Conservation (phyloP, 163 green algal genomes). For the Trebouxiophyceae sp. region DNA sequence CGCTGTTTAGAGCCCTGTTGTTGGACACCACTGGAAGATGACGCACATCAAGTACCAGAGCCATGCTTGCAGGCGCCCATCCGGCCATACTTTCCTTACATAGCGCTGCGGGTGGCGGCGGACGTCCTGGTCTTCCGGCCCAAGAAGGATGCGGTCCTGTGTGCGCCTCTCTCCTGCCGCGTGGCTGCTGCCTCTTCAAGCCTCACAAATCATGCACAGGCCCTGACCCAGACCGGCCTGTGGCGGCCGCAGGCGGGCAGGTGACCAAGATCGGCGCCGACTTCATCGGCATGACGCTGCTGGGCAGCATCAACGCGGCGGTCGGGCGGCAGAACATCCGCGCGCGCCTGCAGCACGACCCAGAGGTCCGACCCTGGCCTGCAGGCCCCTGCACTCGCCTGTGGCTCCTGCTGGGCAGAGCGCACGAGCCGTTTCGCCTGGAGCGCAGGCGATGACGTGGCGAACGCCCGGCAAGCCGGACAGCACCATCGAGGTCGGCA, state of each 20-base stretch:
- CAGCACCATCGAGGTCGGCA: slow-evolving; percentile 4
- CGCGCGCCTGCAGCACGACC: slow-evolving; percentile 16
- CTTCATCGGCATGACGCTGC: slow-evolving; percentile 50
- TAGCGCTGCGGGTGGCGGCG: slow-evolving; percentile 34
- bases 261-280: slow-evolving; percentile 53
- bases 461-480: not conserved
- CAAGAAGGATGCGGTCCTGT: slow-evolving; percentile 12
- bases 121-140: slow-evolving; percentile 44
- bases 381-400: not conserved
- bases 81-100: slow-evolving; percentile 52
- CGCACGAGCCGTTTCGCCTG: not conserved
- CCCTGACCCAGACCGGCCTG: not conserved
- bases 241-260: slow-evolving; percentile 31
- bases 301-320: slow-evolving; percentile 55
- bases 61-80: slow-evolving; percentile 27
- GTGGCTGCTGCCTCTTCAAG: not conserved
- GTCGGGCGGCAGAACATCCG: slow-evolving; percentile 35
- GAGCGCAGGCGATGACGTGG: slow-evolving; percentile 8
- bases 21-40: not conserved
- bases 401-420: not conserved
- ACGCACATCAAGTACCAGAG: not conserved
- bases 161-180: slow-evolving; percentile 8
- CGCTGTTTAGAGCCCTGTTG: too few species aligned
- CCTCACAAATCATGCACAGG: too few species aligned
- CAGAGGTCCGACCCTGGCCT: not conserved